Evolutionary conservation across 148 eudicot genomes (phyloP), one percentile per base, ranked within the genome.

Genomic region (Persicaria tinctoria): DNA sequence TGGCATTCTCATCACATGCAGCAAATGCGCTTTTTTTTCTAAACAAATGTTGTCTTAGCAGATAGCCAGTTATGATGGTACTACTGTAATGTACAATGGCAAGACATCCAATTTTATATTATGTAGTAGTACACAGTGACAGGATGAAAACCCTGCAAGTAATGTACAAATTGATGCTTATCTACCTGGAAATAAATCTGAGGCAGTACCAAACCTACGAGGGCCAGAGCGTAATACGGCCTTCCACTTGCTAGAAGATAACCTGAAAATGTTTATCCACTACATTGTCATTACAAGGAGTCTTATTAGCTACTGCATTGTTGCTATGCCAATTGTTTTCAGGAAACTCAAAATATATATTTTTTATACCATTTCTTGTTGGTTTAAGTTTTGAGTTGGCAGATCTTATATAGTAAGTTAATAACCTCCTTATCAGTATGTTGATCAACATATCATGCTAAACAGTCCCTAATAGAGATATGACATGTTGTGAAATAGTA

Each of bases 171-270:
- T 5, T 73, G 0, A 12, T 44, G 27, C 5, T 50, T 9, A 68
- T 64, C 78, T 85, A 91, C 98, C 98, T 95, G 97, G 78, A 95
- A 95, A 79, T 89, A 95, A 63, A 90, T 77, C 86, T 95, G 98
- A 57, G 98, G 98, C 78, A 80, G 81, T 77, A 90, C 84, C 73
- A 90, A 80, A 41, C 92, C 96, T 12, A 90, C 78, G 51, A 92
- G 84, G 68, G 91, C 96, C 38, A 92, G 77, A 45, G 98, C 97
- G 18, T 89, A 92, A 64, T 85, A 95, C 1, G 92, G 98, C 79
- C 89, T 95, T 18, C 96, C 97, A 55, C 86, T 80, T n/a, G 89
- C 96, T 66, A 95, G 81, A 72, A 95, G 98, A 80, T 95, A 95
- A 51, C 98, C 97, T 95, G 87, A 82, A 77, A 77, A 45, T 41